Evolutionary conservation across 2,329 filamentous ascomycete genomes (phyloP), one percentile per base, ranked within the genome.

Genomic region (Colletotrichum noveboracense): DNA sequence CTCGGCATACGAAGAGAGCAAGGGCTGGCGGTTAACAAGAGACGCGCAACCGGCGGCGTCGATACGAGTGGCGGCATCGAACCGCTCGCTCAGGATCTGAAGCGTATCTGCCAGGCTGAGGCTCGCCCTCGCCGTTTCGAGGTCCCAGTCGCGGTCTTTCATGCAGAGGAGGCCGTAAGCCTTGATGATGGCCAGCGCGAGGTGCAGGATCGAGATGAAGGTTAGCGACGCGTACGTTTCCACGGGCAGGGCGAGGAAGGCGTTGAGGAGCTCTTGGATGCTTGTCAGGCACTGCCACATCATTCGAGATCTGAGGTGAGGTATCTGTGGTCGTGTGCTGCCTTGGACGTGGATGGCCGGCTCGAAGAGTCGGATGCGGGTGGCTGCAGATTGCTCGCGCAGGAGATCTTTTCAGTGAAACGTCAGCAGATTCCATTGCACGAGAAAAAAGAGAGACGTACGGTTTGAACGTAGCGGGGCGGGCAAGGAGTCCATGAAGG

Each of bases 321-420:
- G 36, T 1, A 3, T 38, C 2, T 38, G 36, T 16, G 36, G 36
- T 18, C 1, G 36, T 1, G 36, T 38, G 0, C 2, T 3, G 0
- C 36, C 36, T 2, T 38, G 1, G 0, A 3, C 36, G 18, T 48
- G 43, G 43, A 48, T 48, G 43, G 43, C 43, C 0, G 43, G 43
- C 43, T 48, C 18, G 43, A 21, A 48, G 0, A 48, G 43, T 0
- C 18, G 43, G 0, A 48, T 21, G 18, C 43, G 43, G 3, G 21
- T 48, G 18, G 38, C 38, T 4, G 38, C 38, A 3, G 2, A 4
- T 48, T n/a, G 38, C 38, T 48, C 18, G 1, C 18, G 38, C 38
- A 48, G 18, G 38, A 48, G 38, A 24, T 24, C 24, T 24, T 24
- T 24, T 24, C 24, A 24, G 24, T 24, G 24, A 24, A 24, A 24